Conservation (phyloP, 2,329 filamentous ascomycete species). For the Pseudogymnoascus sp. region DNA sequence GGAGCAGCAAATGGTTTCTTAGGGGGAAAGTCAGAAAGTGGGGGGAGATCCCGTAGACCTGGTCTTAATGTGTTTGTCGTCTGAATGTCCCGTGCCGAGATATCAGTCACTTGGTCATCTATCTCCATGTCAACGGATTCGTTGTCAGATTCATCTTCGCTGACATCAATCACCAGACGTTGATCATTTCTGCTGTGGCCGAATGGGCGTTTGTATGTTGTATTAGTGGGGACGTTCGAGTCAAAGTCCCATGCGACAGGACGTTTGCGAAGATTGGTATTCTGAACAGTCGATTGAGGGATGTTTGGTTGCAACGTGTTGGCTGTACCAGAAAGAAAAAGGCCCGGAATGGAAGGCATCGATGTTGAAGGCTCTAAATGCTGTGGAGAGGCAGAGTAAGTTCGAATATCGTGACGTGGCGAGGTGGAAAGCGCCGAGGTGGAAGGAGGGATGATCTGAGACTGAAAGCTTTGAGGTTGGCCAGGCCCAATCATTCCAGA, state of each 20-base stretch:
- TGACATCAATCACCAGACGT: slow-evolving; percentile 75
- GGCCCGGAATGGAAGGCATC: slow-evolving; percentile 30
- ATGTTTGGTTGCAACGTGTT: background rate
- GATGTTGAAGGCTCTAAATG: slow-evolving; percentile 12
- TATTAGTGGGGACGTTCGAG: slow-evolving; percentile 37
- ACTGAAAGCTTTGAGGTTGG: background rate
- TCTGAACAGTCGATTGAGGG: slow-evolving; percentile 5
- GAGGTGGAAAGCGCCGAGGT: background rate
- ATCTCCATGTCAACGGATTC: slow-evolving; percentile 63
- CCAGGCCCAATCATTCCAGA: background rate
- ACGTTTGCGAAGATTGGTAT: slow-evolving; percentile 40
- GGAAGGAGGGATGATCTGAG: background rate
- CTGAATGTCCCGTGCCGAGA: slow-evolving; percentile 21
- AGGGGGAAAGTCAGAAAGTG: slow-evolving; percentile 34
- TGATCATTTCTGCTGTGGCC: slow-evolving; percentile 52
- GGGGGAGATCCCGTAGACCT: slow-evolving; percentile 36
- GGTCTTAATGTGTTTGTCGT: slow-evolving; percentile 29
- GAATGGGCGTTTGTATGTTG: slow-evolving; percentile 48
- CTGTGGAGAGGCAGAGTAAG: background rate
- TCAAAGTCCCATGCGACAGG: slow-evolving; percentile 66
- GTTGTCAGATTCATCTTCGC: slow-evolving; percentile 57
- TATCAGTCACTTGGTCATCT: slow-evolving; percentile 42
- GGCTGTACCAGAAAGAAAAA: slow-evolving; percentile 27
- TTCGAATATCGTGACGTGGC: slow-evolving; percentile 2
- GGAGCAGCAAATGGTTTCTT: slow-evolving; percentile 24